These are phyloP conservation scores for Lantana camara DNA, from an alignment of 257 asterid genomes.

Conservation along the genomic window DNA sequence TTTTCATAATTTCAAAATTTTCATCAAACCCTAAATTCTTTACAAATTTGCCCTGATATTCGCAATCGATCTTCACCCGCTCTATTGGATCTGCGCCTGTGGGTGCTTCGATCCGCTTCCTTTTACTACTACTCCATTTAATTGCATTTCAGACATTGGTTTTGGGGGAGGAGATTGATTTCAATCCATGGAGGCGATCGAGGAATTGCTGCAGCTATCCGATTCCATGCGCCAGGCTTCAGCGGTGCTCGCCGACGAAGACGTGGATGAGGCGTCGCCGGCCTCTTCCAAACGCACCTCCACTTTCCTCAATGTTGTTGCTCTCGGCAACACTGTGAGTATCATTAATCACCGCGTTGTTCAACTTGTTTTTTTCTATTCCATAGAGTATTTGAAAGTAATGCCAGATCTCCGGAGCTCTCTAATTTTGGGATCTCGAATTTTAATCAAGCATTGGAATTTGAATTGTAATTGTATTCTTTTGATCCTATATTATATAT, in stretches of 20 bases:
- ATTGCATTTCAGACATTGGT: constrained; percentile 23
- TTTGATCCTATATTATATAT: constrained; percentile 6
- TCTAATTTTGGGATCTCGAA: constrained; percentile 17
- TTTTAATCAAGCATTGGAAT: not conserved
- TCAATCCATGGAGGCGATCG: constrained; percentile 62
- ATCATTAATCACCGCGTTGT: constrained; percentile 26
- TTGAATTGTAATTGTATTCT: constrained; percentile 10
- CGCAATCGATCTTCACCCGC: constrained; percentile 40
- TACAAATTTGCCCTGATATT: constrained; percentile 7
- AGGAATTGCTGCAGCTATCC: constrained; percentile 86
- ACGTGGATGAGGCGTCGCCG: constrained; percentile 65
- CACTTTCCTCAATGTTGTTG: constrained; percentile 94
- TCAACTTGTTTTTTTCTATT: not conserved
- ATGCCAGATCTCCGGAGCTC: constrained; percentile 20
- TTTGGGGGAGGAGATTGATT: constrained; percentile 25
- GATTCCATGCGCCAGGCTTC: constrained; percentile 97
- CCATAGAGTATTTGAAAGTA: not conserved
- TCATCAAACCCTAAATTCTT: not conserved
- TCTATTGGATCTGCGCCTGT: constrained; percentile 44
- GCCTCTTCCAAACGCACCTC: constrained; percentile 76
- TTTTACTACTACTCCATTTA: constrained; percentile 12
- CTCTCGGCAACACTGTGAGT: constrained; percentile 87
- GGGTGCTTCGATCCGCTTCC: constrained; percentile 42
- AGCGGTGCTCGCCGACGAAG: constrained; percentile 90
- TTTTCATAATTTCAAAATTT: not conserved